Evolutionary conservation across 345 rosid species (phyloP).

Genomic region (Pistacia vera): DNA sequence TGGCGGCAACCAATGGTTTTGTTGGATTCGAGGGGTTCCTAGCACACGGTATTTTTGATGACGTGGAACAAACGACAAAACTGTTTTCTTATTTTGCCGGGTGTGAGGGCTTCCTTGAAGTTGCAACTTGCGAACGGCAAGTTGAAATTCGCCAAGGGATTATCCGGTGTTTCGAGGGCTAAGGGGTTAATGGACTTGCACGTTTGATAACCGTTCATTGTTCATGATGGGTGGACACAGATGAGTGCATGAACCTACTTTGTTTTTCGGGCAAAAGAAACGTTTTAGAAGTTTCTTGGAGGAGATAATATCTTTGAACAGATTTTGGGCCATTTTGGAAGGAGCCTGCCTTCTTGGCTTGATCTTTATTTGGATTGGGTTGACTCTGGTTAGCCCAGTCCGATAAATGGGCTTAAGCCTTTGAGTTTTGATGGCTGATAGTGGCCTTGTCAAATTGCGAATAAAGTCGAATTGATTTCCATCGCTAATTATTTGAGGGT

Average conservation of each 20-base stretch:
- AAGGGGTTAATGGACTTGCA: neutral
- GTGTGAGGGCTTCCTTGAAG: neutral
- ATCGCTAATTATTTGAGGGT: too few relatives aligned
- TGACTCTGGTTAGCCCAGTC: too few relatives aligned
- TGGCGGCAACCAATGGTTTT: conserved; percentile 6
- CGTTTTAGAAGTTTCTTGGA: neutral
- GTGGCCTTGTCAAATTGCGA: too few relatives aligned
- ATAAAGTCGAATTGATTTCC: too few relatives aligned
- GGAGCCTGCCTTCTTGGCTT: too few relatives aligned
- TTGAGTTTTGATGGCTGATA: too few relatives aligned
- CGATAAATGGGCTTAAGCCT: too few relatives aligned
- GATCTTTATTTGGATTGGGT: too few relatives aligned
- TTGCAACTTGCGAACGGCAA: neutral
- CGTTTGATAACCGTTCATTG: too few relatives aligned
- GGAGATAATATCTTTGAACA: too few relatives aligned
- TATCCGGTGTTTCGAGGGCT: too few relatives aligned
- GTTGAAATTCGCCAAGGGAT: neutral
- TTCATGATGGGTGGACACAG: neutral
- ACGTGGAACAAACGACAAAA: conserved; percentile 12
- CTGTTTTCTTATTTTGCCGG: neutral
- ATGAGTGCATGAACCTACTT: neutral
- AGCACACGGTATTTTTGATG: conserved; percentile 14
- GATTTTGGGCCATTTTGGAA: too few relatives aligned
- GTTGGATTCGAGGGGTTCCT: conserved; percentile 16
- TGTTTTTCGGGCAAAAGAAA: neutral